Percentiles rank a stretch among this genome's conserved stretches.
These are phyloP conservation scores for Phaffomyces antillensis DNA, from an alignment of 805 yeast genomes.

Conservation along the genomic window DNA sequence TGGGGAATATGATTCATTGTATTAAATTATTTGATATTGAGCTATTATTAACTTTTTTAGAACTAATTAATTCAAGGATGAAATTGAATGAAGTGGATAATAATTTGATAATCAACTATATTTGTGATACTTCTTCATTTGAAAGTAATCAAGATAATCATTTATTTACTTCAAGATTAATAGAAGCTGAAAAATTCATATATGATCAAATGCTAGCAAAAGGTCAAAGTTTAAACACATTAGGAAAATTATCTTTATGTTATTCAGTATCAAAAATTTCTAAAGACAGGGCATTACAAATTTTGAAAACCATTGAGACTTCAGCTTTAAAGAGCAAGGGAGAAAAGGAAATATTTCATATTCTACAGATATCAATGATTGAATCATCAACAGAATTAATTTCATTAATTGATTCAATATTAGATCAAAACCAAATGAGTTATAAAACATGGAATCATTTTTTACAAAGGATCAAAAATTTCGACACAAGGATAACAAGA, in stretches of 20 bases:
- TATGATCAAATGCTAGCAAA: neutral
- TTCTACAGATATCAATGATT: neutral
- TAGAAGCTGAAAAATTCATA: neutral
- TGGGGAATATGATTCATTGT: constrained; percentile 8
- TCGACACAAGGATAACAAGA: neutral
- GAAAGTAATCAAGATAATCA: too few species aligned
- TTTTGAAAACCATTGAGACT: neutral
- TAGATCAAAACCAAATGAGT: neutral
- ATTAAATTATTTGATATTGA: constrained; percentile 11
- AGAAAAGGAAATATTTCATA: constrained; percentile 1
- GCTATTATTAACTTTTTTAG: constrained; percentile 2
- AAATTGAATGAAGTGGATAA: neutral
- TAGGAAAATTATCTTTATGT: constrained; percentile 1
- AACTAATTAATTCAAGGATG: constrained; percentile 1
- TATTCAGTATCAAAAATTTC: neutral
- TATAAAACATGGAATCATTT: constrained; percentile 5
- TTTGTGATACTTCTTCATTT: constrained; percentile 2
- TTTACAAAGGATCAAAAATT: neutral
- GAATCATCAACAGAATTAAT: constrained; percentile 1
- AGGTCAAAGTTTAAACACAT: neutral
- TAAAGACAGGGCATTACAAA: neutral
- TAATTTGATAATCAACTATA: constrained; percentile 7
- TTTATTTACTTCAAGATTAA: neutral
- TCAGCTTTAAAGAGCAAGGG: neutral
- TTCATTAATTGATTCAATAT: constrained; percentile 1